These are phyloP conservation scores for Tetraselmis chui DNA, from an alignment of 139 green algal genomes.

Conservation along the genomic window DNA sequence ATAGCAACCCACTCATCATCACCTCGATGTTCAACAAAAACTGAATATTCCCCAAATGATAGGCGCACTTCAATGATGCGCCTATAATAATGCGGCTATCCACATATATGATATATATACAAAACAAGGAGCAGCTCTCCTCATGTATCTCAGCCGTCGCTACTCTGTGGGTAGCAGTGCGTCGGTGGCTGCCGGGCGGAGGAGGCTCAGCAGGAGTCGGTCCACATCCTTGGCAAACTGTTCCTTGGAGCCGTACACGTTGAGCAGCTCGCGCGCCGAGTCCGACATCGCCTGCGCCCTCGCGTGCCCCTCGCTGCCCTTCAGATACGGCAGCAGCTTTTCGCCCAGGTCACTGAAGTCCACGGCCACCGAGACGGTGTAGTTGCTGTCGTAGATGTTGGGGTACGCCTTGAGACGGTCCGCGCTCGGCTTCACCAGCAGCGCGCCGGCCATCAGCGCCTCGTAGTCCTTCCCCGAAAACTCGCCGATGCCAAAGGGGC, in stretches of 20 bases:
- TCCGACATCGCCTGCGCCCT: not conserved
- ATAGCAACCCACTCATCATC: no score
- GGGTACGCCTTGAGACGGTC: not conserved
- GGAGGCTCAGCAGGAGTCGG: not conserved
- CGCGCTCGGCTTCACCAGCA: not conserved
- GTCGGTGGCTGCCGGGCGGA: no score
- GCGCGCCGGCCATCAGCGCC: not conserved
- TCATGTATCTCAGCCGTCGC: no score
- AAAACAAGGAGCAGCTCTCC: no score
- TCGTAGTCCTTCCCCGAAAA: not conserved
- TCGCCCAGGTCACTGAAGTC: not conserved
- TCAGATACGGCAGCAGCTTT: not conserved
- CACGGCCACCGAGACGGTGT: not conserved
- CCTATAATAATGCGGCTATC: no score
- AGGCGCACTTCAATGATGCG: no score
- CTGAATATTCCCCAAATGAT: no score
- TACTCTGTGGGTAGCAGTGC: no score
- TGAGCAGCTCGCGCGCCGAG: not conserved
- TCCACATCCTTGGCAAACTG: not conserved
- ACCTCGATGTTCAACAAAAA: no score
- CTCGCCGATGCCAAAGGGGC: conserved; percentile 2
- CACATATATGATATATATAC: no score
- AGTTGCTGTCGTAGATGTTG: not conserved
- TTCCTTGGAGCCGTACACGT: not conserved
- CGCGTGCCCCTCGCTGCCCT: not conserved